Evolutionary conservation across 768 basidiomycete genomes (phyloP).

Genomic region (Scleroderma citrinum): DNA sequence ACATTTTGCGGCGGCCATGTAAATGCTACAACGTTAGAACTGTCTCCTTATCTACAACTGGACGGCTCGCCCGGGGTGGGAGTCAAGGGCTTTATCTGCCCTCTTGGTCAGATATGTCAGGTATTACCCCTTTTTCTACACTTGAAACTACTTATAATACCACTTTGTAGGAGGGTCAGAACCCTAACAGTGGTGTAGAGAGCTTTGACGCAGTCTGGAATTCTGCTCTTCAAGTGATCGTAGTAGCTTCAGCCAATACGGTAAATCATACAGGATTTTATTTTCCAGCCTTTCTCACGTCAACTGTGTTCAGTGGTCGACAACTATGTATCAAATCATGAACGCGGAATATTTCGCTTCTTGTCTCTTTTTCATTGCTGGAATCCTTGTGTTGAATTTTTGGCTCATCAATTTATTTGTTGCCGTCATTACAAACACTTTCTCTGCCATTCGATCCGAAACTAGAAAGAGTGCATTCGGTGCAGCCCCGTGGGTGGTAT

Average conservation of each 20-base stretch:
- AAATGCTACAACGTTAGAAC: constrained; percentile 47
- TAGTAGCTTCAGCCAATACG: constrained; percentile 75
- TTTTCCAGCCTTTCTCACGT: background rate
- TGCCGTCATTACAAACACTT: constrained; percentile 93
- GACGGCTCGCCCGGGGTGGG: constrained; percentile 33
- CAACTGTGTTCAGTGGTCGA: constrained; percentile 52
- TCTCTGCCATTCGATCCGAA: constrained; percentile 78
- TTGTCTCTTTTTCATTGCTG: constrained; percentile 79
- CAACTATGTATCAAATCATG: constrained; percentile 83
- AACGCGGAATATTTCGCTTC: constrained; percentile 89
- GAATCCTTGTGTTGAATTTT: constrained; percentile 84
- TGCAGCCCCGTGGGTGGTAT: constrained; percentile 39
- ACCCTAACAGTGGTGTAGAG: constrained; percentile 59
- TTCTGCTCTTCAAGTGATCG: constrained; percentile 75
- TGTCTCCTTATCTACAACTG: constrained; percentile 35
- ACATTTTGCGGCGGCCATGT: constrained; percentile 82
- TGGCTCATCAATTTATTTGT: constrained; percentile 93
- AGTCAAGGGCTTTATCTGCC: constrained; percentile 86
- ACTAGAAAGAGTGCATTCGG: constrained; percentile 93
- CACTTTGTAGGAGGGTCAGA: constrained; percentile 47
- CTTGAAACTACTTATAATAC: background rate
- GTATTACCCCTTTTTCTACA: constrained; percentile 30
- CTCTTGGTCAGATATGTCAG: constrained; percentile 76
- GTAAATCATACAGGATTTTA: constrained; percentile 35
- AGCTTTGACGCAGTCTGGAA: constrained; percentile 89